Evolutionary conservation across 768 basidiomycete genomes (phyloP).

Genomic region (Termitomyces sp.): DNA sequence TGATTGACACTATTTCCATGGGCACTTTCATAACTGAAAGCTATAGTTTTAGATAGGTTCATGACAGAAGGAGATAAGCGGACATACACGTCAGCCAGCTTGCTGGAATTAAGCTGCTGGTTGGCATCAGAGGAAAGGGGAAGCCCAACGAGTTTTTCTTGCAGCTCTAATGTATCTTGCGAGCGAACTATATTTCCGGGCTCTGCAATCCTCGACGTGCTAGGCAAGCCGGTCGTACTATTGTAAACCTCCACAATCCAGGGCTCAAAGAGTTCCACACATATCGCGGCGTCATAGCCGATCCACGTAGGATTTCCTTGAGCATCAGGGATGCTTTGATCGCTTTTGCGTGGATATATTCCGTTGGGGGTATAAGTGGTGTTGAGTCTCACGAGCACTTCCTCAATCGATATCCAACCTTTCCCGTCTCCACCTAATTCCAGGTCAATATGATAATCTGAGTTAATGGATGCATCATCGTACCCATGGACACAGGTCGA

Average conservation of each 20-base stretch:
- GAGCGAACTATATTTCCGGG: slow-evolving; percentile 24
- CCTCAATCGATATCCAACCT: slow-evolving; percentile 32
- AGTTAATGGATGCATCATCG: background rate
- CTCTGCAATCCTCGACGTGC: slow-evolving; percentile 27
- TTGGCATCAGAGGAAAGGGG: slow-evolving; percentile 14
- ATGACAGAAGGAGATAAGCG: background rate
- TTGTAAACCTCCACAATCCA: slow-evolving; percentile 38
- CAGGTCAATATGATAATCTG: background rate
- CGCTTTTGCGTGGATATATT: slow-evolving; percentile 20
- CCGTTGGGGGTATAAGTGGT: slow-evolving; percentile 30
- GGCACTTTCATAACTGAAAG: slow-evolving; percentile 23
- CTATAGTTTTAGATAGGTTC: background rate
- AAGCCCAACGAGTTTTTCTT: slow-evolving; percentile 20
- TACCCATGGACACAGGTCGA: slow-evolving; percentile 24
- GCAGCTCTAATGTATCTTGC: slow-evolving; percentile 8
- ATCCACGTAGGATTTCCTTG: slow-evolving; percentile 27
- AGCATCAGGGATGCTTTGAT: slow-evolving; percentile 16
- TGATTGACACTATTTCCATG: slow-evolving; percentile 38
- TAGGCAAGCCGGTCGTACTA: slow-evolving; percentile 27
- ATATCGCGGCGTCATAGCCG: slow-evolving; percentile 37
- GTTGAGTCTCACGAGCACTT: slow-evolving; percentile 33
- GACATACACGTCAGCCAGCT: slow-evolving; percentile 21
- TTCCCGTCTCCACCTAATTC: slow-evolving; percentile 24
- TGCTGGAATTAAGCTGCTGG: slow-evolving; percentile 26
- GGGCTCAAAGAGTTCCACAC: slow-evolving; percentile 37